These are phyloP conservation scores for Panaeolus papilionaceus DNA, from an alignment of 768 basidiomycete species.

Conservation along the genomic window DNA sequence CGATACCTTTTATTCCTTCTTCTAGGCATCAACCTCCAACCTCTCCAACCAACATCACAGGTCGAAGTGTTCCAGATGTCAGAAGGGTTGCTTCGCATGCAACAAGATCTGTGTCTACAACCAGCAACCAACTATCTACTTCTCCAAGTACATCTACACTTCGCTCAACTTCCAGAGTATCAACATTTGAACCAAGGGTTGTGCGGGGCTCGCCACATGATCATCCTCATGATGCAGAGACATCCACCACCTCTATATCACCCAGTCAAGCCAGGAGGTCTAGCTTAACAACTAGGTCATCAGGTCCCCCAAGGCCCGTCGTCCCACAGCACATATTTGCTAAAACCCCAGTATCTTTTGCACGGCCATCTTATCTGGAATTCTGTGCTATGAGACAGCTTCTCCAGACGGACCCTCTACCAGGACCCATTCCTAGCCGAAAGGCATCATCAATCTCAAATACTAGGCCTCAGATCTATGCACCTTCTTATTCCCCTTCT, in stretches of 20 bases:
- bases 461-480: constrained; percentile 29
- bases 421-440: constrained; percentile 43
- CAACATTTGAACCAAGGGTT: constrained; percentile 68
- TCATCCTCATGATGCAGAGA: constrained; percentile 39
- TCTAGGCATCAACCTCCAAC: constrained; percentile 47
- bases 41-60: constrained; percentile 32
- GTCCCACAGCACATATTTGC: constrained; percentile 35
- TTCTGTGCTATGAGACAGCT: constrained; percentile 76
- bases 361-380: constrained; percentile 77
- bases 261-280: constrained; percentile 33
- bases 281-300: constrained; percentile 24
- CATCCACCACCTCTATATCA: constrained; percentile 45
- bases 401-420: constrained; percentile 59
- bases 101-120: constrained; percentile 19
- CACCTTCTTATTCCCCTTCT: constrained; percentile 42
- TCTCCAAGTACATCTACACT: constrained; percentile 53
- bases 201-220: constrained; percentile 51
- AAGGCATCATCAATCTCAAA: constrained; percentile 39
- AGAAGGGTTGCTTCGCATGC: constrained; percentile 46
- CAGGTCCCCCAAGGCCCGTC: constrained; percentile 35
- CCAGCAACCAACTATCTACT: constrained; percentile 40
- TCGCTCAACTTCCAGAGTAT: constrained; percentile 36
- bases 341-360: constrained; percentile 49
- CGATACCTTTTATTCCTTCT: constrained; percentile 59
- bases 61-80: constrained; percentile 38